Percentiles rank a stretch among this genome's conserved stretches.
Conservation (phyloP, 805 yeast species). For the Candida suzukii region DNA sequence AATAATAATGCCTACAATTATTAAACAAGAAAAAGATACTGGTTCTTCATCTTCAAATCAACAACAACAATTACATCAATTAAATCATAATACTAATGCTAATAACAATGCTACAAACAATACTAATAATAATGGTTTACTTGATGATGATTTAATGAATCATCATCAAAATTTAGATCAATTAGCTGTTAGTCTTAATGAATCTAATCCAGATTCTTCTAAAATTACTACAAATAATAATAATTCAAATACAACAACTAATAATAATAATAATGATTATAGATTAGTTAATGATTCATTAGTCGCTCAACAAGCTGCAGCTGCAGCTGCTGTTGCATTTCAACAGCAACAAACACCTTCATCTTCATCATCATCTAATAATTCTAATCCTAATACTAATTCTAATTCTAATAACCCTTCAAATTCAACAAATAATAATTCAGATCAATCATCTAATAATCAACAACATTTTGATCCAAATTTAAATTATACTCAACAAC, state of each 20-base stretch:
- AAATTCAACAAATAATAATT: background rate
- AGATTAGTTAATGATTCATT: conserved; percentile 1
- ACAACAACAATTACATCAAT: background rate
- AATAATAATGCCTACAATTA: too few relatives aligned
- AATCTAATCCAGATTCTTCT: background rate
- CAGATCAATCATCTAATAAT: too few relatives aligned
- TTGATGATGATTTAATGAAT: background rate
- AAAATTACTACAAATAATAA: background rate
- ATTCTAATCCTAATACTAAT: background rate
- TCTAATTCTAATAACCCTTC: background rate
- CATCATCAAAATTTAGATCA: conserved; percentile 3
- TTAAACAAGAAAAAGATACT: too few relatives aligned
- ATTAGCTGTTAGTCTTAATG: background rate
- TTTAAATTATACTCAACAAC: background rate
- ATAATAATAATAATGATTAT: background rate
- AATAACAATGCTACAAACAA: background rate
- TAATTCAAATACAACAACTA: background rate
- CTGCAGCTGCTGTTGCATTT: background rate
- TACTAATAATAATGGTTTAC: background rate
- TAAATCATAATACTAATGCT: background rate
- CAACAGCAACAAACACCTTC: background rate
- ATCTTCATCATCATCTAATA: background rate
- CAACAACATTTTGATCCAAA: background rate
- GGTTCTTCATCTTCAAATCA: too few relatives aligned
- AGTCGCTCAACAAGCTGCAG: background rate